These are phyloP conservation scores for Nakazawaea ernobii DNA, from an alignment of 805 yeast species.

Conservation along the genomic window DNA sequence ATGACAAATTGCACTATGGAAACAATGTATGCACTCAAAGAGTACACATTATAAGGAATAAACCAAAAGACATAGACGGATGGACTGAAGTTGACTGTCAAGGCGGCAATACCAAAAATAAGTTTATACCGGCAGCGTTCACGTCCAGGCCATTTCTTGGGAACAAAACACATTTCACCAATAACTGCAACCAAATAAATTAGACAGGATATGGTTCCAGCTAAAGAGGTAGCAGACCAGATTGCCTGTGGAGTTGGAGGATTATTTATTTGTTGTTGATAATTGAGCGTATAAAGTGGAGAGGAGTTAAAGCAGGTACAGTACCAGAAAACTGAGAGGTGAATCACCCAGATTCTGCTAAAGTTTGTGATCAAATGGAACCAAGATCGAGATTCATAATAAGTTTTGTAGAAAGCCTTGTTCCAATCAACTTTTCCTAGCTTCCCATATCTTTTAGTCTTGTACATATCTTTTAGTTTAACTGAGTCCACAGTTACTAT, in stretches of 20 bases:
- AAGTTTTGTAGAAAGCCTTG: slow-evolving; percentile 37
- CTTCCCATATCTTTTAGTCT: slow-evolving; percentile 25
- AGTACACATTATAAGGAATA: slow-evolving; percentile 30
- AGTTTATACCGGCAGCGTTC: slow-evolving; percentile 30
- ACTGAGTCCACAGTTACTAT: slow-evolving; percentile 29
- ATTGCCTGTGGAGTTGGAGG: slow-evolving; percentile 40
- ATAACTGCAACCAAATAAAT: slow-evolving; percentile 34
- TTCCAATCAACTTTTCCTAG: slow-evolving; percentile 35
- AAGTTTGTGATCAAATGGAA: slow-evolving; percentile 43
- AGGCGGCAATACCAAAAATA: slow-evolving; percentile 23
- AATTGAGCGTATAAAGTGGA: slow-evolving; percentile 38
- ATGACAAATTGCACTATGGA: slow-evolving; percentile 36
- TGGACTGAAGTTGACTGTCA: slow-evolving; percentile 33
- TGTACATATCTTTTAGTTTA: slow-evolving; percentile 23
- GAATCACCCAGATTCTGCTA: slow-evolving; percentile 50
- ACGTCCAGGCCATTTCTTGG: slow-evolving; percentile 43
- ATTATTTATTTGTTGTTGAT: slow-evolving; percentile 33
- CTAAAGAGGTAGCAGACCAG: slow-evolving; percentile 38
- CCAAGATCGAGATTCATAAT: slow-evolving; percentile 44
- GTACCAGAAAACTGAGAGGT: slow-evolving; percentile 45
- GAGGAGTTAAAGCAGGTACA: slow-evolving; percentile 47
- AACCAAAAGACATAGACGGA: slow-evolving; percentile 33
- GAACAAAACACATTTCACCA: slow-evolving; percentile 40
- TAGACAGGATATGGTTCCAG: slow-evolving; percentile 37
- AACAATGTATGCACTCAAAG: slow-evolving; percentile 29